Conservation (phyloP, 192 early-diverging fungal species). For the Linnemannia zychae region DNA sequence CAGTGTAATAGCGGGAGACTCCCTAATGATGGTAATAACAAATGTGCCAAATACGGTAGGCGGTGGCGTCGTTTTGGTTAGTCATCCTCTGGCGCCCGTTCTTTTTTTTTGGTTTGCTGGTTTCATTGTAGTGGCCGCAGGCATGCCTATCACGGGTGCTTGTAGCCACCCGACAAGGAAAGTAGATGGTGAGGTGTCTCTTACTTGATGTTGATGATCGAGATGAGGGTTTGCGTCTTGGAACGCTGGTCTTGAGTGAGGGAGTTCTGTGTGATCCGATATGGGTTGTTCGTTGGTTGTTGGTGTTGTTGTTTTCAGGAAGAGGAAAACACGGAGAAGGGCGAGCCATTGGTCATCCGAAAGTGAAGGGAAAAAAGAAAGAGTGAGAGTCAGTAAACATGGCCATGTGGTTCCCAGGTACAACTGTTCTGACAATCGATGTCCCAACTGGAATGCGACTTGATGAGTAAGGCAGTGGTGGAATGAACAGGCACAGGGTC, state of each 20-base stretch:
- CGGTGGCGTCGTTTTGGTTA: no score
- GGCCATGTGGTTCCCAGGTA: not conserved
- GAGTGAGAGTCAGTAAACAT: not conserved
- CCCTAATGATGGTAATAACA: conserved; percentile 57
- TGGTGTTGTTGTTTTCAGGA: not conserved
- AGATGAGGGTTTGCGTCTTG: conserved; percentile 47
- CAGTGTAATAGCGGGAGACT: conserved; percentile 63
- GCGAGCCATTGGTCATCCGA: not conserved
- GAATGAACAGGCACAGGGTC: not conserved
- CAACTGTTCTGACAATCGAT: not conserved
- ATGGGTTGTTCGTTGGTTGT: not conserved
- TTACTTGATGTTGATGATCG: conserved; percentile 49
- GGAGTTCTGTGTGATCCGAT: conserved; percentile 21
- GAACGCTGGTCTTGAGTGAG: conserved; percentile 44
- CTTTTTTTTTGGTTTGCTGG: not conserved
- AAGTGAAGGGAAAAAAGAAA: not conserved
- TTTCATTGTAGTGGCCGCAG: not conserved
- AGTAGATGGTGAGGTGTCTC: not conserved
- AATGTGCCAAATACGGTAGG: no score
- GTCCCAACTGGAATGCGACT: not conserved
- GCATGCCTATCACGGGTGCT: not conserved
- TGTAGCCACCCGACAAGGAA: not conserved
- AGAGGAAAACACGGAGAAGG: not conserved
- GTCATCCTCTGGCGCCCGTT: no score
- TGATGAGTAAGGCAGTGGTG: not conserved